Percentiles rank a stretch among this genome's conserved stretches.
These are phyloP conservation scores for Chaetomiaceae sp. DNA, from an alignment of 2,329 filamentous ascomycete genomes.

Conservation along the genomic window DNA sequence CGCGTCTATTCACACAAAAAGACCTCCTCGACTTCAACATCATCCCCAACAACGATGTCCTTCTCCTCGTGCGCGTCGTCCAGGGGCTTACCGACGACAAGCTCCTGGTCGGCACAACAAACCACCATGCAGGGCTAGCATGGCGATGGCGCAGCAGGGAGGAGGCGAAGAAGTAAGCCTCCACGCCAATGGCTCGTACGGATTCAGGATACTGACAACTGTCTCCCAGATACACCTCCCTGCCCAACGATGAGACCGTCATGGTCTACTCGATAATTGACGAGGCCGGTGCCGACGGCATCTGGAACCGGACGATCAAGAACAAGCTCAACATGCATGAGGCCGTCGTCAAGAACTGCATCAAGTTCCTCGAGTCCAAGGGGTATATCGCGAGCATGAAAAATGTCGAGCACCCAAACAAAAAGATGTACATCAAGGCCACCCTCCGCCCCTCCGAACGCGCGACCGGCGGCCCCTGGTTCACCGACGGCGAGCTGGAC, in stretches of 20 bases:
- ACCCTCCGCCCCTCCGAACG: slow-evolving; percentile 81
- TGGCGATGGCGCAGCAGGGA: slow-evolving; percentile 57
- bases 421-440: slow-evolving; percentile 94
- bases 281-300: slow-evolving; percentile 74
- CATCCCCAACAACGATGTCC: slow-evolving; percentile 53
- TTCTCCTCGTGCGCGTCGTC: slow-evolving; percentile 51
- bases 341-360: slow-evolving; percentile 70
- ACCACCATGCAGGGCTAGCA: slow-evolving; percentile 40
- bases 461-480: slow-evolving; percentile 91
- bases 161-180: slow-evolving; percentile 57
- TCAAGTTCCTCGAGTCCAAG: slow-evolving; percentile 80
- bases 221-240: slow-evolving; percentile 49
- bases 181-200: not conserved
- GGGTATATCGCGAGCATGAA: slow-evolving; percentile 84
- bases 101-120: slow-evolving; percentile 49
- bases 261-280: slow-evolving; percentile 89
- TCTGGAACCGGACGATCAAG: slow-evolving; percentile 87
- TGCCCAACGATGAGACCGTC: slow-evolving; percentile 67
- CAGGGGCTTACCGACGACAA: slow-evolving; percentile 57
- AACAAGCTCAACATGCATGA: slow-evolving; percentile 78
- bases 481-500: slow-evolving; percentile 85
- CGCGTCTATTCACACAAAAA: slow-evolving; percentile 53
- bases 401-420: slow-evolving; percentile 82
- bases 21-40: slow-evolving; percentile 55
- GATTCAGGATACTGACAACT: not conserved